Evolutionary conservation across 1,284 basidiomycete species (phyloP).

Genomic region (Cutaneotrichosporon mucoides): DNA sequence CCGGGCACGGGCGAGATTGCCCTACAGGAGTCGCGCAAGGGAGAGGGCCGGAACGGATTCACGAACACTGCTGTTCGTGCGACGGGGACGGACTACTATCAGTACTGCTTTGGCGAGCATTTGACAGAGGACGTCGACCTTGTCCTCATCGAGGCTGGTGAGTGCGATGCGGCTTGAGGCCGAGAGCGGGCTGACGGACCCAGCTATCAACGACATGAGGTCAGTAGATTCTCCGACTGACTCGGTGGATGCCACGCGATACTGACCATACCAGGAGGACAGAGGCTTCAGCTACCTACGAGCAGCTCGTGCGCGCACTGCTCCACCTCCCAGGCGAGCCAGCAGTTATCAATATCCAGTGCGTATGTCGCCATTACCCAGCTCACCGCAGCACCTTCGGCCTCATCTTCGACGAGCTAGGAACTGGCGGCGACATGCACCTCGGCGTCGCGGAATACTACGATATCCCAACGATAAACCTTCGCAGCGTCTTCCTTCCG

Average conservation of each 20-base stretch:
- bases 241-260: too few relatives aligned
- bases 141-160: neutral
- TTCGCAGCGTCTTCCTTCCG: conserved; percentile 29
- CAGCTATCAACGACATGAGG: neutral
- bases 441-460: conserved; percentile 24
- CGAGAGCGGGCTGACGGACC: neutral
- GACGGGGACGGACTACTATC: neutral
- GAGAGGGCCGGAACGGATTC: too few relatives aligned
- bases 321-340: conserved; percentile 3
- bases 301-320: conserved; percentile 7
- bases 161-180: neutral
- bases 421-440: neutral
- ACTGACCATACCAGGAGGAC: too few relatives aligned
- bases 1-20: too few relatives aligned
- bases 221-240: neutral
- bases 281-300: neutral
- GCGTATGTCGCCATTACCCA: neutral
- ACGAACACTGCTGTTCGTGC: too few relatives aligned
- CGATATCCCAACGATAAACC: conserved; percentile 37
- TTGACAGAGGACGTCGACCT: neutral
- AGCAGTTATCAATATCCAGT: conserved; percentile 2
- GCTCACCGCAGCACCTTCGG: neutral
- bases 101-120: neutral
- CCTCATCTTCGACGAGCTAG: neutral
- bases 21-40: too few relatives aligned